These are phyloP conservation scores for Ceratonia siliqua DNA, from an alignment of 306 rosid species.

Conservation along the genomic window DNA sequence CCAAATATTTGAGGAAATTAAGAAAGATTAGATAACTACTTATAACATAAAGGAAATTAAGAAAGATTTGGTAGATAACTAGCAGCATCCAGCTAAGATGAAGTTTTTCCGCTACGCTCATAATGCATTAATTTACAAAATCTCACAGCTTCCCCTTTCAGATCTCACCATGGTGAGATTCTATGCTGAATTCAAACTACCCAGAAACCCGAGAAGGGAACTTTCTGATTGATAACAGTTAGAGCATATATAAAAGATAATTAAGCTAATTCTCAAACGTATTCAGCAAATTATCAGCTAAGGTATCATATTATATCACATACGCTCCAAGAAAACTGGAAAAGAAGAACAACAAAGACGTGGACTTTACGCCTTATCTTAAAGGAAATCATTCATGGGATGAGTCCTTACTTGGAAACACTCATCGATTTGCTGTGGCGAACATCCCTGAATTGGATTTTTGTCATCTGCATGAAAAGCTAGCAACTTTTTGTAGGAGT, in stretches of 20 bases:
- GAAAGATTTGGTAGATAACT: background rate
- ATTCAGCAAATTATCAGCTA: background rate
- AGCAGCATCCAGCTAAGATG: background rate
- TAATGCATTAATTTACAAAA: background rate
- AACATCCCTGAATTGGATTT: background rate
- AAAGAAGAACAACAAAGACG: background rate
- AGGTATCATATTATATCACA: slow-evolving; percentile 1
- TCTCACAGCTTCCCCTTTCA: background rate
- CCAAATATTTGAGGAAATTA: too few species aligned
- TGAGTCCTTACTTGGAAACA: background rate
- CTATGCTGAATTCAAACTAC: slow-evolving; percentile 3
- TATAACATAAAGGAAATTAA: too few species aligned
- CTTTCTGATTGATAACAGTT: background rate
- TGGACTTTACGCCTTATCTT: background rate
- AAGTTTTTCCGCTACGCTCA: background rate
- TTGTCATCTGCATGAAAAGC: background rate
- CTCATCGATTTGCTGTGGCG: background rate
- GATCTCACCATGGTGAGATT: background rate
- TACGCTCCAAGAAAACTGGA: background rate
- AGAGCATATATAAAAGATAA: background rate
- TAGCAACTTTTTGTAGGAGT: background rate
- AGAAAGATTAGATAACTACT: background rate
- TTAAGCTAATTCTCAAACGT: background rate
- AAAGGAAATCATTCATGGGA: background rate
- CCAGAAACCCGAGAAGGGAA: slow-evolving; percentile 1